Evolutionary conservation across 164 flowering plant genomes (phyloP).

Genomic region (Liriodendron chinense): DNA sequence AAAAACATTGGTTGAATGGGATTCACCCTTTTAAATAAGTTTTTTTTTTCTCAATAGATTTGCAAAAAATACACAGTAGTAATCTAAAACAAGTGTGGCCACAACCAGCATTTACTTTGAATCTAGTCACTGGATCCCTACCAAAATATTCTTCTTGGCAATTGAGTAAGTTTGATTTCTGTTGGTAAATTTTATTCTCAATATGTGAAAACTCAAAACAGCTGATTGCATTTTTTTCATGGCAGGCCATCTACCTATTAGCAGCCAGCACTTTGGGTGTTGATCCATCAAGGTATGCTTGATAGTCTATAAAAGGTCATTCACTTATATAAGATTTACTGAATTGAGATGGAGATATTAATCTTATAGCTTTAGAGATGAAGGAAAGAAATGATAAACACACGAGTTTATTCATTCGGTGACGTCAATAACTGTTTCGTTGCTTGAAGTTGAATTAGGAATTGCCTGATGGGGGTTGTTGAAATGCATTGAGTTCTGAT

Average conservation of each 20-base stretch:
- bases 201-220: neutral
- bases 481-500: too few relatives aligned
- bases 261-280: constrained; percentile 83
- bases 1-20: too few relatives aligned
- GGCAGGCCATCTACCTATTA: constrained; percentile 80
- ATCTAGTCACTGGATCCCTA: neutral
- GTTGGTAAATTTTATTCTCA: constrained; percentile 1
- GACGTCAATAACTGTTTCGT: too few relatives aligned
- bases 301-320: neutral
- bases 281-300: constrained; percentile 80
- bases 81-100: too few relatives aligned
- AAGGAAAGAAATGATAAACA: too few relatives aligned
- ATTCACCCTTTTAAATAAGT: too few relatives aligned
- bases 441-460: too few relatives aligned
- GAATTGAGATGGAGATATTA: neutral
- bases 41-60: too few relatives aligned
- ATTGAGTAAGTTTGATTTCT: neutral
- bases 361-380: neutral
- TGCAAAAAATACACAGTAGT: too few relatives aligned
- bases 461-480: too few relatives aligned
- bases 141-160: neutral
- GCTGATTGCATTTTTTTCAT: constrained; percentile 5
- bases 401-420: too few relatives aligned
- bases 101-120: too few relatives aligned
- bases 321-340: neutral